Percentiles rank a stretch among this genome's conserved stretches.
phyloP scores from a whole-genome alignment of 139 green algal species.

The Chlorella sp. region DNA sequence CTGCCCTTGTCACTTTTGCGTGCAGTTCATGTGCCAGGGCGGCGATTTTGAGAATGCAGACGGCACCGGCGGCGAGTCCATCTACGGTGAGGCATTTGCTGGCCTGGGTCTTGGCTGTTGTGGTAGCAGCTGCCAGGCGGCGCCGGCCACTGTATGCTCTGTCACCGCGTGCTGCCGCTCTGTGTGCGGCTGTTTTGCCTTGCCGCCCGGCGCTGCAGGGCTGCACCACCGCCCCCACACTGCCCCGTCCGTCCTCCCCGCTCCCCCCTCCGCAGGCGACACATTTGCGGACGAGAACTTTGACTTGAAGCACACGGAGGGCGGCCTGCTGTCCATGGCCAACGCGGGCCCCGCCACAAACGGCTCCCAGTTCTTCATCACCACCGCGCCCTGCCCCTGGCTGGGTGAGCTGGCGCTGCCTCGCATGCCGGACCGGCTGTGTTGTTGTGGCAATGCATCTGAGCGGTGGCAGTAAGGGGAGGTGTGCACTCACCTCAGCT shows the following conservation, averaged over 20 bases:
- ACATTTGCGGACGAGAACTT: constrained; percentile 59
- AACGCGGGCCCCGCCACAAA: constrained; percentile 77
- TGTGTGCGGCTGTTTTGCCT: too few relatives aligned
- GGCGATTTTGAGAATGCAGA: constrained; percentile 67
- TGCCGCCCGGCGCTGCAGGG: too few relatives aligned
- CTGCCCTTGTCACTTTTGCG: background rate
- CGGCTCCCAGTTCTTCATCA: constrained; percentile 76
- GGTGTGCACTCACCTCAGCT: too few relatives aligned
- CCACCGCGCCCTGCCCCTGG: constrained; percentile 57
- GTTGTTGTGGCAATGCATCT: background rate
- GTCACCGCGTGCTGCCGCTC: background rate
- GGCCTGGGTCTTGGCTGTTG: background rate
- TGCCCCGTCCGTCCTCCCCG: background rate
- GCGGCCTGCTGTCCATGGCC: constrained; percentile 48
- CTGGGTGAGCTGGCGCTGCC: constrained; percentile 51
- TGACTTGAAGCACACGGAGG: constrained; percentile 49
- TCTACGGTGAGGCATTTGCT: constrained; percentile 53
- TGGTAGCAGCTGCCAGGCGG: too few relatives aligned
- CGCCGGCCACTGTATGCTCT: too few relatives aligned
- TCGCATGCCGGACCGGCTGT: too few relatives aligned
- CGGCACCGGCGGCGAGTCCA: constrained; percentile 85
- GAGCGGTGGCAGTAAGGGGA: too few relatives aligned
- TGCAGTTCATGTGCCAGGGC: constrained; percentile 35
- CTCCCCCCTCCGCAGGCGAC: background rate
- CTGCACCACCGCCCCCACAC: background rate